Evolutionary conservation across 441 rosid genomes (phyloP), one percentile per base, ranked within the genome.

Genomic region (Adansonia gregorii): DNA sequence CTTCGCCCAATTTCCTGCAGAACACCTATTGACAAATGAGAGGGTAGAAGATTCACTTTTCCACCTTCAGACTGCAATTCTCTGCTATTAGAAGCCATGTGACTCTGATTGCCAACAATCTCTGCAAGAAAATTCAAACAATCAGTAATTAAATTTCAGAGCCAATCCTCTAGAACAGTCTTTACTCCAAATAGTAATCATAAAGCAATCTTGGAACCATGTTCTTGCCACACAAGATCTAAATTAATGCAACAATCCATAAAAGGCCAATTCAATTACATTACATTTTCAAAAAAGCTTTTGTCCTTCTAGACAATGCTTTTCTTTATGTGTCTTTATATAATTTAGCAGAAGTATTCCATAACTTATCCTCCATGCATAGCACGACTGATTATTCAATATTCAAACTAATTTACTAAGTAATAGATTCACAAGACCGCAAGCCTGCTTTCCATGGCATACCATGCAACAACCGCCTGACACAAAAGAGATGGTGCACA

Each of bases 1-100:
- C 93, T 92, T 81, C 91, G 85, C 76, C 96, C 99, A 86, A 94
- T 96, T 89, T 96, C 98, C 72, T 90, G 98, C 76, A 96, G 87
- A 66, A 91, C 99, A 74, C 90, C 88, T 74, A 93, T 91, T 75
- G 85, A 89, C 72, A 96, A 80, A 83, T 91, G 90, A 73, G 97
- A 82, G 15, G 90, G 86, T 52, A 89, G 84, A 49, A 85, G 81
- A 76, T 88, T 91, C 55, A 82, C 67, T 85, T 92, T 94, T 74
- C 85, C 97, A 82, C 83, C 86, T 80, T 90, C 98, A 72, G 73
- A 63, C 43, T 86, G 91, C 75, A 78, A 76, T 61, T 89, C 95
- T 79, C 85, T 88, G 81, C 84, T 87, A 84, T 78, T 87, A 31
- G 90, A 77, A 75, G 82, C 74, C 61, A 67, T 72, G 20, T 79